These are phyloP conservation scores for Anastatica hierochuntica DNA, from an alignment of 345 rosid genomes.

Conservation along the genomic window DNA sequence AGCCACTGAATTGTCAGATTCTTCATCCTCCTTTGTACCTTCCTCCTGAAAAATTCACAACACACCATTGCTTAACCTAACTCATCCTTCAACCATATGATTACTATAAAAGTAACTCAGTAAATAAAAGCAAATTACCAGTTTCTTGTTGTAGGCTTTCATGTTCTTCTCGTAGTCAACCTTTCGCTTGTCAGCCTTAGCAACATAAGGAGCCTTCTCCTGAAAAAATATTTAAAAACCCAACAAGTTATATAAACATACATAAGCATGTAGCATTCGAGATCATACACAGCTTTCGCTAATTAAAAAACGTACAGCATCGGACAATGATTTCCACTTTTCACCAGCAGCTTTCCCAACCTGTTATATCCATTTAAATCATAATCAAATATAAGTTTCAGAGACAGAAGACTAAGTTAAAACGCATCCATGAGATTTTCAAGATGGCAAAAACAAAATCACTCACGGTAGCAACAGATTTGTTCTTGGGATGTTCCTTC, in stretches of 20 bases:
- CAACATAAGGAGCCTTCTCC: slow-evolving; percentile 81
- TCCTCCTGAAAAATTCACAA: slow-evolving; percentile 41
- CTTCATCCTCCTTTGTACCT: slow-evolving; percentile 66
- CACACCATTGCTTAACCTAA: not conserved
- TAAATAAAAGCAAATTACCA: slow-evolving; percentile 27
- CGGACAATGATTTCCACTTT: slow-evolving; percentile 85
- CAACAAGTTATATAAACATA: not conserved
- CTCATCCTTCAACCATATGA: not conserved
- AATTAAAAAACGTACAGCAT: slow-evolving; percentile 35
- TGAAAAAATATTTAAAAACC: slow-evolving; percentile 1
- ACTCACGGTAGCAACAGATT: slow-evolving; percentile 88
- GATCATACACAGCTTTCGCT: not conserved
- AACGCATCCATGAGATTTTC: no score
- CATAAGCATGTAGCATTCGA: not conserved
- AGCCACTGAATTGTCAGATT: slow-evolving; percentile 85
- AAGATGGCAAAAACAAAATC: not conserved
- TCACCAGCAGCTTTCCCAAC: slow-evolving; percentile 97
- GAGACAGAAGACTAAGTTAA: not conserved
- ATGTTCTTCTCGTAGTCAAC: slow-evolving; percentile 82
- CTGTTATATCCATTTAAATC: slow-evolving; percentile 16
- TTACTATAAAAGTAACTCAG: no score
- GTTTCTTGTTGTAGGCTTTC: slow-evolving; percentile 80
- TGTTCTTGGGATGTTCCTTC: slow-evolving; percentile 89
- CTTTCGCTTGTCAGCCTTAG: slow-evolving; percentile 84
- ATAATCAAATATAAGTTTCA: not conserved